Evolutionary conservation across 2,329 filamentous ascomycete genomes (phyloP).

Genomic region (Claviceps sp.): DNA sequence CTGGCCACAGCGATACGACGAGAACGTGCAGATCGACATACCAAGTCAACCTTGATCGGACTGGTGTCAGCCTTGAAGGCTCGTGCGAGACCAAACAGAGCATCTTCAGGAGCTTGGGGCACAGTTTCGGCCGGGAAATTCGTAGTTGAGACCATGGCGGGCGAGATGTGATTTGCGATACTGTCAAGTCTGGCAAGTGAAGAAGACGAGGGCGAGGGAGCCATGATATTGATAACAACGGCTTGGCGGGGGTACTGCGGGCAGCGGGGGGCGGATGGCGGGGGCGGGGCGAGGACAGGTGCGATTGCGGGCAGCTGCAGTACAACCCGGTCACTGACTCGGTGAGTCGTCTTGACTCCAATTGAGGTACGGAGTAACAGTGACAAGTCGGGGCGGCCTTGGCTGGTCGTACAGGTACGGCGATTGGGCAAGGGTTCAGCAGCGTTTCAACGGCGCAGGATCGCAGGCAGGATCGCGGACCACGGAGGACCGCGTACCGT

Average conservation of each 20-base stretch:
- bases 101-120: constrained; percentile 85
- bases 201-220: constrained; percentile 20
- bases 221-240: constrained; percentile 4
- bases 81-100: constrained; percentile 84
- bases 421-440: too few relatives aligned
- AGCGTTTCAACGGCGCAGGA: too few relatives aligned
- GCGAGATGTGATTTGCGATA: constrained; percentile 59
- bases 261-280: not conserved
- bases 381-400: too few relatives aligned
- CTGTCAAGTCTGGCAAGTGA: constrained; percentile 43
- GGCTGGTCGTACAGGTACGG: too few relatives aligned
- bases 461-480: too few relatives aligned
- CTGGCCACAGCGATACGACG: too few relatives aligned
- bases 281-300: not conserved
- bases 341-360: too few relatives aligned
- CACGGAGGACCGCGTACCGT: not conserved
- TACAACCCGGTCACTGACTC: not conserved
- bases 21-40: constrained; percentile 26
- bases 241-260: constrained; percentile 2
- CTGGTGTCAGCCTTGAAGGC: constrained; percentile 70
- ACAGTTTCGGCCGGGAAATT: constrained; percentile 66
- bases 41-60: constrained; percentile 81
- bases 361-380: too few relatives aligned
- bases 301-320: not conserved
- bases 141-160: constrained; percentile 36